Evolutionary conservation across 2,329 filamentous ascomycete genomes (phyloP), one percentile per base, ranked within the genome.

Genomic region (Trichoderma koningii): DNA sequence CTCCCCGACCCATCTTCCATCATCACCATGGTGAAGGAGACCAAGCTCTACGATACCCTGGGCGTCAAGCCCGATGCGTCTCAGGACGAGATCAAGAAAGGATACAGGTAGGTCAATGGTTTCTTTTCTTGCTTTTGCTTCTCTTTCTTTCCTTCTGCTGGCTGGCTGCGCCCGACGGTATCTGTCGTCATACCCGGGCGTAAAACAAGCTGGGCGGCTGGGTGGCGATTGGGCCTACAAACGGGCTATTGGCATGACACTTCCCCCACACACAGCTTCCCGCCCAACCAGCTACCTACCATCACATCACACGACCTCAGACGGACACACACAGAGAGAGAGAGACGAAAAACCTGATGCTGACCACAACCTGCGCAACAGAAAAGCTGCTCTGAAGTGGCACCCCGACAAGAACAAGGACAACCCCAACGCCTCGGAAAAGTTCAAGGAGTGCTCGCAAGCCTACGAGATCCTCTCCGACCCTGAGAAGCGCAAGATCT

Each of bases 381-480:
- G 90, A 68, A 97, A 97, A 83, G 85, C 89, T 64, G 94, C 94
- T 63, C 80, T 98, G 76, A 96, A 93, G 80, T 93, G 88, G 80
- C 95, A 99, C 75, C 95, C 95, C 7, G 95, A 99, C 83, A 99
- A 98, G 84, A 99, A 98, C 84, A 93, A 93, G 78, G 89, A 96
- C 79, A 93, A 94, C 72, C 88, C 93, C 34, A 81, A 87, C 60
- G 92, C 94, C 9, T 83, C 87, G 67, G 95, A 98, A 76, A 97
- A 94, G 79, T 99, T 99, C 84, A 99, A 99, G 81, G 95, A 98
- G 77, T 91, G 93, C 69, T 97, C 93, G 1, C 93, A 98, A 80
- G 95, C 95, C 65, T 99, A 97, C 81, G 95, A 99, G 80, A 96
- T 99, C 71, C 88, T 99, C 3, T 96, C 92, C 67, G 95, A 99